Percentiles rank a stretch among this genome's conserved stretches.
These are phyloP conservation scores for Globisporangium spiculum DNA, from an alignment of 352 stramenopile genomes.

Conservation along the genomic window DNA sequence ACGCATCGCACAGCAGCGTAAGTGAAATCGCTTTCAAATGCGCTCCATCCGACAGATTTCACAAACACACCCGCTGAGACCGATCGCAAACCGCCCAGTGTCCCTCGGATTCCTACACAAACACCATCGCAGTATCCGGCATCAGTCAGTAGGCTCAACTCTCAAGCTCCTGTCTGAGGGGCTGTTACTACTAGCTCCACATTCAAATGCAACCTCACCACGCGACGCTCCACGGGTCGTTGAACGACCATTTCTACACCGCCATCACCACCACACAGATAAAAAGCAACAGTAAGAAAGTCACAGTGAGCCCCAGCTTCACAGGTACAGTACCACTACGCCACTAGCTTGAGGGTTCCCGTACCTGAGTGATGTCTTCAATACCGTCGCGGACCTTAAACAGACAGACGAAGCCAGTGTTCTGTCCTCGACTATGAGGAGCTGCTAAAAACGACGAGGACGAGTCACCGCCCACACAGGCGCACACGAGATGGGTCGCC, in stretches of 20 bases:
- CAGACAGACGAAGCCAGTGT: neutral
- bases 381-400: neutral
- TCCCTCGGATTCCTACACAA: slow-evolving; percentile 12
- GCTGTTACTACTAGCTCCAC: neutral
- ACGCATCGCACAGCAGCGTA: neutral
- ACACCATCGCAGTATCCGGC: too few species aligned
- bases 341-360: neutral
- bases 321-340: neutral
- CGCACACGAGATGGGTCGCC: neutral
- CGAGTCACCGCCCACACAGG: neutral
- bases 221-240: slow-evolving; percentile 12
- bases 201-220: slow-evolving; percentile 8
- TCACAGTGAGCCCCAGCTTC: neutral
- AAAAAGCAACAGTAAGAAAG: neutral
- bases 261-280: neutral
- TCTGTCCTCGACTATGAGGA: neutral
- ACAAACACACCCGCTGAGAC: slow-evolving; percentile 13
- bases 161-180: too few species aligned
- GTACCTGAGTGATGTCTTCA: neutral
- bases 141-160: too few species aligned
- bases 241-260: slow-evolving; percentile 7
- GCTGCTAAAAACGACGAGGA: neutral
- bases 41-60: neutral
- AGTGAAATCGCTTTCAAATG: neutral
- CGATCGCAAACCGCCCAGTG: slow-evolving; percentile 12